phyloP scores from a whole-genome alignment of 169 alveolate genomes.

The Eimeria falciformis region DNA sequence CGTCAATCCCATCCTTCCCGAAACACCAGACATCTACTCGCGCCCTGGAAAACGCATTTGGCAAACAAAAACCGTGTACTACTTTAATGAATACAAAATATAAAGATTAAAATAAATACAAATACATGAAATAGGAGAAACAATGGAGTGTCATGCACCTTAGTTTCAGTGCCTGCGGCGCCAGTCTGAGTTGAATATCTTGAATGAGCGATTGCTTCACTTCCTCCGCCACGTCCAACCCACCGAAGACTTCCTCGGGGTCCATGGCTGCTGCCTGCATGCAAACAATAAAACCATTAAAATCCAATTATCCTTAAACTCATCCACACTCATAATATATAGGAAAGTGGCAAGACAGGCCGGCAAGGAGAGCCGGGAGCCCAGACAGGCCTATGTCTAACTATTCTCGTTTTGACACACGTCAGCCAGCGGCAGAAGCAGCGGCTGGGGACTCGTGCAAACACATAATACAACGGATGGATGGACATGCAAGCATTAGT shows the following conservation, averaged over 20 bases:
- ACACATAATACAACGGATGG: not conserved
- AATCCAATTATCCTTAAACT: not conserved
- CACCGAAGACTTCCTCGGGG: conserved; percentile 93
- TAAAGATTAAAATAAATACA: not conserved
- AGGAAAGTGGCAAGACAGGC: not conserved
- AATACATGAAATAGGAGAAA: not conserved
- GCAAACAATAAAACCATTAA: not conserved
- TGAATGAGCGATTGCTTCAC: conserved; percentile 85
- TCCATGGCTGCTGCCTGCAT: conserved; percentile 92
- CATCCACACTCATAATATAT: not conserved
- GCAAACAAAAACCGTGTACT: not conserved
- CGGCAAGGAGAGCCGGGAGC: conserved; percentile 5
- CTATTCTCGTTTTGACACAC: not conserved
- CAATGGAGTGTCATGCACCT: conserved; percentile 76
- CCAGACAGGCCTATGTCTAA: not conserved
- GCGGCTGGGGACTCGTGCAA: not conserved
- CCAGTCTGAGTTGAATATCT: conserved; percentile 90
- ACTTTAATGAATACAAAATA: not conserved
- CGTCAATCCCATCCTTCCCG: conserved; percentile 97
- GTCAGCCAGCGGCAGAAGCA: not conserved
- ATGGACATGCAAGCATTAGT: not conserved
- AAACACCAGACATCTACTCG: conserved; percentile 96
- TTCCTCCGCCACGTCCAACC: conserved; percentile 90
- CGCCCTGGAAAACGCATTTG: conserved; percentile 82
- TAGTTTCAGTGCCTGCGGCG: conserved; percentile 94